phyloP scores from a whole-genome alignment of 2,329 filamentous ascomycete genomes.

The Cladosporium oxysporum region DNA sequence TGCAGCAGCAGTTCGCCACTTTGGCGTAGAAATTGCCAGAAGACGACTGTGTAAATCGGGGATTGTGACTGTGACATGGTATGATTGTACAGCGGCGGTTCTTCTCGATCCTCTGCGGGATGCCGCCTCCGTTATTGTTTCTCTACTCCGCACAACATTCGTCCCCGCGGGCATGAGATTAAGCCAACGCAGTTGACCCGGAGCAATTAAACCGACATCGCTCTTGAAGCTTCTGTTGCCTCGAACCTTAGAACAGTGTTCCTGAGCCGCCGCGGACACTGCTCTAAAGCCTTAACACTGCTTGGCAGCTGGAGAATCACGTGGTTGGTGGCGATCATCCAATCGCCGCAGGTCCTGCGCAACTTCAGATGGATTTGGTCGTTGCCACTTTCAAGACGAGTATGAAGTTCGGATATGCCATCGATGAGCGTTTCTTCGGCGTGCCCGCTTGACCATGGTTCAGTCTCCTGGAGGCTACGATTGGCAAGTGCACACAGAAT shows the following conservation, averaged over 20 bases:
- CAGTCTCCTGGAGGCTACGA: not conserved
- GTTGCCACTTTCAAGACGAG: not conserved
- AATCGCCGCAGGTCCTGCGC: not conserved
- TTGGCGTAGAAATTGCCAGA: not conserved
- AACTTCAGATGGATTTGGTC: not conserved
- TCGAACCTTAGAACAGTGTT: not conserved
- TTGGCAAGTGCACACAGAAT: not conserved
- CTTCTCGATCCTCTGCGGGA: not conserved
- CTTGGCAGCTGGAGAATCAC: not conserved
- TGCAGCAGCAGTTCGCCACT: no score
- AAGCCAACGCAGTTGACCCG: not conserved
- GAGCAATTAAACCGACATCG: not conserved
- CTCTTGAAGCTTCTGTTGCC: not conserved
- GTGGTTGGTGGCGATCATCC: not conserved
- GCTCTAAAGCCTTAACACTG: not conserved
- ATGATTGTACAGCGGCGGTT: not conserved
- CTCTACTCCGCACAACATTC: not conserved
- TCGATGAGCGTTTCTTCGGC: not conserved
- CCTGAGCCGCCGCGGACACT: conserved; percentile 1
- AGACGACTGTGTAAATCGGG: not conserved
- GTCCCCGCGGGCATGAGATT: not conserved
- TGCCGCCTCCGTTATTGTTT: not conserved
- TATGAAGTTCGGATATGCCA: not conserved
- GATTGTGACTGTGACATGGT: not conserved
- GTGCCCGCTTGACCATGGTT: not conserved